A percentile compares a stretch with the other conserved stretches of the same genome.
Evolutionary conservation across 164 flowering plant genomes (phyloP).

Genomic region (Macadamia integrifolia): DNA sequence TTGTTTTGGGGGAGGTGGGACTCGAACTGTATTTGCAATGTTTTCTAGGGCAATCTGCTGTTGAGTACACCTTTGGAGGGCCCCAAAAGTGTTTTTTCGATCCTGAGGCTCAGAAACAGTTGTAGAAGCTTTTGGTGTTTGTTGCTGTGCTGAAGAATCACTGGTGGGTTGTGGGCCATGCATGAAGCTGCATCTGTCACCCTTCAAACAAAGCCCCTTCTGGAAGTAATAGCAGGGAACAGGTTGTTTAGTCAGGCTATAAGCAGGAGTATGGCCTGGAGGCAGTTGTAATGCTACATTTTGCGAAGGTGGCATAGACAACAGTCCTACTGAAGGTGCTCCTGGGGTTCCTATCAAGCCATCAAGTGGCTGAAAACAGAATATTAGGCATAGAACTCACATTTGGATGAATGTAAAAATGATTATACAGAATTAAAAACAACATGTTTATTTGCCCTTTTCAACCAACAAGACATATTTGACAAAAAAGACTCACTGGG

Average conservation of each 20-base stretch:
- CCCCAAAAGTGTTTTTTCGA: slow-evolving; percentile 31
- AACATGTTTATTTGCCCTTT: neutral
- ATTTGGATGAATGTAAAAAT: neutral
- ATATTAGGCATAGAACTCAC: neutral
- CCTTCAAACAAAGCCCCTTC: slow-evolving; percentile 76
- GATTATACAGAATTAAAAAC: neutral
- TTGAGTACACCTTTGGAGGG: slow-evolving; percentile 28
- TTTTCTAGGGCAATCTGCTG: slow-evolving; percentile 29
- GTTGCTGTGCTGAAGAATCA: slow-evolving; percentile 28
- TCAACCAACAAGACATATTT: no score
- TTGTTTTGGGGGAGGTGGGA: slow-evolving; percentile 15
- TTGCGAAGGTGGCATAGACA: slow-evolving; percentile 30
- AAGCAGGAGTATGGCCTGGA: slow-evolving; percentile 20
- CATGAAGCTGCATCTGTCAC: slow-evolving; percentile 68
- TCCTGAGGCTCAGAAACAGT: slow-evolving; percentile 27
- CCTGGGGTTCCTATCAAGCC: slow-evolving; percentile 52
- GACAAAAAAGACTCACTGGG: slow-evolving; percentile 50
- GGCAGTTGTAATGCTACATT: slow-evolving; percentile 19
- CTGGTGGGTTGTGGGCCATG: slow-evolving; percentile 39
- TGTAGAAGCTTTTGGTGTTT: slow-evolving; percentile 18
- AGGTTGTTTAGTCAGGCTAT: slow-evolving; percentile 42
- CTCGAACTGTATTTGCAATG: slow-evolving; percentile 25
- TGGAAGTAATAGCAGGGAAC: slow-evolving; percentile 77
- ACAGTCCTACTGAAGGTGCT: slow-evolving; percentile 29
- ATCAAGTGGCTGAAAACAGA: slow-evolving; percentile 69